Percentiles rank a stretch among this genome's conserved stretches.
phyloP scores from a whole-genome alignment of 768 basidiomycete genomes.

The Hygrophorus pudorinus region DNA sequence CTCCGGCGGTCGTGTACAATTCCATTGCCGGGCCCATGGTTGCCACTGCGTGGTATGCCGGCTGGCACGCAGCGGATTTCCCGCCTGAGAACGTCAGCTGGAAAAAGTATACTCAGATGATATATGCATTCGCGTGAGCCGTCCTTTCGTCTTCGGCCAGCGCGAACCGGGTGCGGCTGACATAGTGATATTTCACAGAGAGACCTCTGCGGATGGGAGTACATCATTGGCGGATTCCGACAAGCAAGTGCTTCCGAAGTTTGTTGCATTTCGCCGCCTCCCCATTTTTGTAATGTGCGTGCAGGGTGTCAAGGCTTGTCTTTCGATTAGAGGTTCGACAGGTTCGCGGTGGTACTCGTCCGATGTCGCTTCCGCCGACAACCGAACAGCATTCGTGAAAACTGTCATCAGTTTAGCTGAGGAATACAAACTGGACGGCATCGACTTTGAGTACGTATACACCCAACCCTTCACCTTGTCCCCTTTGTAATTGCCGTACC shows the following conservation, averaged over 20 bases:
- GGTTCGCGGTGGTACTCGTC: constrained; percentile 57
- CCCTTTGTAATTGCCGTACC: background rate
- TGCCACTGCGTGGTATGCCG: constrained; percentile 58
- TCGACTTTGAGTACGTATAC: constrained; percentile 37
- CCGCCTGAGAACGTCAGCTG: constrained; percentile 48
- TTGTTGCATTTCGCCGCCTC: constrained; percentile 30
- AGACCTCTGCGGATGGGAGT: constrained; percentile 25
- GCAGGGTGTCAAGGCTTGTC: constrained; percentile 44
- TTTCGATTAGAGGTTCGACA: constrained; percentile 65
- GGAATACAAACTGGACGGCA: constrained; percentile 45
- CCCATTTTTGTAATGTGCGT: background rate
- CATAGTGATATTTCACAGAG: constrained; percentile 15
- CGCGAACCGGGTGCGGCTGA: background rate
- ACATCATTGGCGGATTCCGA: constrained; percentile 31
- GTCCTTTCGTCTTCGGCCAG: background rate
- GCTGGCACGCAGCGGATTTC: constrained; percentile 49
- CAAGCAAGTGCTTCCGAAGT: constrained; percentile 36
- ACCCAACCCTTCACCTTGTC: background rate
- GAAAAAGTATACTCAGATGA: constrained; percentile 56
- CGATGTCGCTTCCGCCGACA: constrained; percentile 42
- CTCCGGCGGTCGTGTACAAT: too few species aligned
- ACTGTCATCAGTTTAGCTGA: constrained; percentile 38
- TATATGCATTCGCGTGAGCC: constrained; percentile 65
- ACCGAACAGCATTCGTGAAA: constrained; percentile 57
- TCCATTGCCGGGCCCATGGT: too few species aligned